Evolutionary conservation across 768 basidiomycete genomes (phyloP), one percentile per base, ranked within the genome.

Genomic region (Tricholoma furcatifolium): DNA sequence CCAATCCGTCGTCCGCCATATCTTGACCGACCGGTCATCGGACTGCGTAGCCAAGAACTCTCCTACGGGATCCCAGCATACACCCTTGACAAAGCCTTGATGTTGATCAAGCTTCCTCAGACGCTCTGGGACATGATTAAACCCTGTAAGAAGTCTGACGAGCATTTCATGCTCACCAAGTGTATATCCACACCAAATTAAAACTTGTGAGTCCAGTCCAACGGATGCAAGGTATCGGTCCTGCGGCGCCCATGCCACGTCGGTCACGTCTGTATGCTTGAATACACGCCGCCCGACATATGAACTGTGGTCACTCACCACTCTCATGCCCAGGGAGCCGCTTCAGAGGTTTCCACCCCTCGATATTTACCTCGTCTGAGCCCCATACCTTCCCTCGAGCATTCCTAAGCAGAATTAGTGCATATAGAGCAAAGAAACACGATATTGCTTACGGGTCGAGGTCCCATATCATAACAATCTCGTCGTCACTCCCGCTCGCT

Each of bases 31-130:
- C 66, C 91, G 84, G 70, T 99, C 97, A 70, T 98, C 96, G 21
- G 94, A 95, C 71, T 96, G 85, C 38, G 96, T 98, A n/a, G 97
- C 96, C 56, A 99, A 83, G 65, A 87, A 98, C 70, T 98, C 91
- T 42, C 97, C 97, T 2, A 95, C 96, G 3, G 97, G 97, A 71
- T 99, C 97, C 86, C 96, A 99, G 65, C 93, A 95, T 45, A 99
- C 92, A 53, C 97, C 97, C 70, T 99, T 98, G 62, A 99, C 95
- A 68, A 98, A 98, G 2, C 94, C 96, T 62, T 92, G 86, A 64
- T 98, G 97, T 53, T 83, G 83, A 53, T 91, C 90, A 6, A 99
- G 80, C 67, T 87, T 91, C 35, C 81, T 77, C 51, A 98, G 67
- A 11, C 89, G 86, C 60, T 95, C 95, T 97, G 64, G 39, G 46